Evolutionary conservation across 129 eudicot species (phyloP), one percentile per base, ranked within the genome.

Genomic region (Arctium lappa): DNA sequence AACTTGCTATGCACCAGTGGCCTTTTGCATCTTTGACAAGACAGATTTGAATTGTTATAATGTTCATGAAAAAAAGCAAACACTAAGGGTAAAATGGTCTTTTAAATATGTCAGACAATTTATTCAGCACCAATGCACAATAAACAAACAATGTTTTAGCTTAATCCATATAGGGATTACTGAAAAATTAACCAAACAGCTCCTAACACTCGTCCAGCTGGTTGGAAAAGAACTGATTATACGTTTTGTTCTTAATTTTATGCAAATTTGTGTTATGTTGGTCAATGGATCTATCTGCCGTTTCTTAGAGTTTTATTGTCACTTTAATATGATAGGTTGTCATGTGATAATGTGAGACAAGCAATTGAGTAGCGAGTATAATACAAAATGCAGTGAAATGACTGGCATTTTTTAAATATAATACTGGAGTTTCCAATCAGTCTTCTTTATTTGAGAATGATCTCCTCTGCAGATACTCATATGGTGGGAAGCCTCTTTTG

Each of bases 401-500:
- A 31, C 18, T 10, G 16, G 74, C 39, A 13, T 69, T 22, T 69
- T 69, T 69, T 30, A 0, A 69, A 69, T 34, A 71, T 13, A 71
- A 33, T 31, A 3, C 75, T 7, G 34, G 76, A 68, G 50, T 50
- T 70, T 72, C 42, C 37, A 71, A 39, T 63, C 2, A 32, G 48
- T 33, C 30, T 74, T 48, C 27, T 38, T 70, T 72, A 46, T 72
- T 22, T 84, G 12, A 78, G 74, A 83, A 69, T 36, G 62, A 22
- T 83, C 18, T 53, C 27, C 12, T 76, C 37, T 70, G 56, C 91
- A 96, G 99, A 83, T 96, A 93, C 79, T 89, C 92, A 8, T 88
- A 87, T 72, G 92, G 91, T 72, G 99, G 99, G 69, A 85, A 84
- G 88, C 97, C 99, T 31, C 84, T 96, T 74, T 69, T 96, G 88